A percentile compares a stretch with the other conserved stretches of the same genome.
These are phyloP conservation scores for Kurtzmaniella cleridarum DNA, from an alignment of 805 yeast genomes.

Conservation along the genomic window DNA sequence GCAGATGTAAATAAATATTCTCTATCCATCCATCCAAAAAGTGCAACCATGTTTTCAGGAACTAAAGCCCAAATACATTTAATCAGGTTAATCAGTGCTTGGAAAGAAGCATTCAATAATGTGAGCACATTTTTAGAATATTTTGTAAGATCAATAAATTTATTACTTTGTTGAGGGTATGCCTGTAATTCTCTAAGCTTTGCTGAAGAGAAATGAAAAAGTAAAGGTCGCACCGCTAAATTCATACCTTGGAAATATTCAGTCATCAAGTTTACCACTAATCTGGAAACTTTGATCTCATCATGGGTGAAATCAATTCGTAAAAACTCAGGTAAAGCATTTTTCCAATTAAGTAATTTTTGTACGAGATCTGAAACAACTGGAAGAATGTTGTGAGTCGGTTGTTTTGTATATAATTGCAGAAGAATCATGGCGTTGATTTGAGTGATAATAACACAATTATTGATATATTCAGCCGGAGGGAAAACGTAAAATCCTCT, in stretches of 20 bases:
- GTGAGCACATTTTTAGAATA: constrained; percentile 67
- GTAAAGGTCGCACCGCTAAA: constrained; percentile 68
- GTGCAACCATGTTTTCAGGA: constrained; percentile 77
- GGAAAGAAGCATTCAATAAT: constrained; percentile 68
- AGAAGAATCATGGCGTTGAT: constrained; percentile 71
- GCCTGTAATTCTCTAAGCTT: constrained; percentile 48
- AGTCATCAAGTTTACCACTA: constrained; percentile 70
- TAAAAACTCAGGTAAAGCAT: constrained; percentile 56
- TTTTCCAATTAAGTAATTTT: constrained; percentile 63
- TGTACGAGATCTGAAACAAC: constrained; percentile 66
- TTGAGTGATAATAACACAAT: constrained; percentile 73
- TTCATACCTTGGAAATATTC: constrained; percentile 82
- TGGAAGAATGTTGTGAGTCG: constrained; percentile 69
- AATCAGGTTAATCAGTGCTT: constrained; percentile 73
- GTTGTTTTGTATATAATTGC: constrained; percentile 68
- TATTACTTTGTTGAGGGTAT: constrained; percentile 29
- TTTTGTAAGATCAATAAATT: constrained; percentile 58
- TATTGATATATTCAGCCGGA: constrained; percentile 69
- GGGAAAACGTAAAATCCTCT: constrained; percentile 67
- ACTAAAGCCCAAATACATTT: constrained; percentile 68
- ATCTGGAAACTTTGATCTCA: constrained; percentile 50
- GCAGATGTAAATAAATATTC: constrained; percentile 76
- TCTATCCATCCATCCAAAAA: constrained; percentile 84
- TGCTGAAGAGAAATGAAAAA: constrained; percentile 70
- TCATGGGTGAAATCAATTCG: constrained; percentile 56